phyloP scores from a whole-genome alignment of 495 filamentous ascomycete species.

The Delitschia confertaspora region DNA sequence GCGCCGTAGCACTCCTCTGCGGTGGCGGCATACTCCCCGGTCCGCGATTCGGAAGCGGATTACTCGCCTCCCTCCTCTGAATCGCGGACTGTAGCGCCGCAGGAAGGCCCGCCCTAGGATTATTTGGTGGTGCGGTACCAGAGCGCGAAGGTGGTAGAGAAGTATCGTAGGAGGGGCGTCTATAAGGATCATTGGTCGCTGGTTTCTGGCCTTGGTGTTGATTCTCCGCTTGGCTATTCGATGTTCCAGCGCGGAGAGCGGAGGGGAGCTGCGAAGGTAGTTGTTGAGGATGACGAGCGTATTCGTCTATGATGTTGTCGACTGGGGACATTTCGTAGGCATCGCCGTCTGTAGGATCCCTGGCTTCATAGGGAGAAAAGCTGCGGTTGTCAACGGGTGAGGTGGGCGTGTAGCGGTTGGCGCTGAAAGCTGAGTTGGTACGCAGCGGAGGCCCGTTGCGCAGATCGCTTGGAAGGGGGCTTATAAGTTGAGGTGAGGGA shows the following conservation, averaged over 20 bases:
- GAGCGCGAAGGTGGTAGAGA: slow-evolving; percentile 13
- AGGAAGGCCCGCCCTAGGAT: slow-evolving; percentile 20
- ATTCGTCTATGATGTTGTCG: slow-evolving; percentile 9
- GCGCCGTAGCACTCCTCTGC: slow-evolving; percentile 24
- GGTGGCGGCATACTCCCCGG: slow-evolving; percentile 2
- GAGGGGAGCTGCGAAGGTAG: slow-evolving; percentile 1
- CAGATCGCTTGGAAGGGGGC: slow-evolving; percentile 13
- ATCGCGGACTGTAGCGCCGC: slow-evolving; percentile 24
- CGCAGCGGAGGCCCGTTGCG: slow-evolving; percentile 9
- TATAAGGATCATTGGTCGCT: too few species aligned
- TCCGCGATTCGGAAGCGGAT: slow-evolving; percentile 15
- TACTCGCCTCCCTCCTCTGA: slow-evolving; percentile 24
- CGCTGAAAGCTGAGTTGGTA: slow-evolving; percentile 8
- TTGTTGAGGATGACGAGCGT: slow-evolving; percentile 4
- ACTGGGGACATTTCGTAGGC: slow-evolving; percentile 30
- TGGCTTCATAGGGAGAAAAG: slow-evolving; percentile 23
- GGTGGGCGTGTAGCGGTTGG: slow-evolving; percentile 1
- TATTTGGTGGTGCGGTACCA: slow-evolving; percentile 16
- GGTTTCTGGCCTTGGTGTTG: too few species aligned
- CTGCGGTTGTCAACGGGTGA: slow-evolving; percentile 13
- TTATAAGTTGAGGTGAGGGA: slow-evolving; percentile 19
- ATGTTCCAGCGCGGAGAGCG: neutral
- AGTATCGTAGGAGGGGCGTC: neutral
- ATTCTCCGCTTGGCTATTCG: neutral
- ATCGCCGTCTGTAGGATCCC: slow-evolving; percentile 8